Base-by-base conservation (phyloP, 495 filamentous ascomycete genomes). In the Tuber brumale region DNA sequence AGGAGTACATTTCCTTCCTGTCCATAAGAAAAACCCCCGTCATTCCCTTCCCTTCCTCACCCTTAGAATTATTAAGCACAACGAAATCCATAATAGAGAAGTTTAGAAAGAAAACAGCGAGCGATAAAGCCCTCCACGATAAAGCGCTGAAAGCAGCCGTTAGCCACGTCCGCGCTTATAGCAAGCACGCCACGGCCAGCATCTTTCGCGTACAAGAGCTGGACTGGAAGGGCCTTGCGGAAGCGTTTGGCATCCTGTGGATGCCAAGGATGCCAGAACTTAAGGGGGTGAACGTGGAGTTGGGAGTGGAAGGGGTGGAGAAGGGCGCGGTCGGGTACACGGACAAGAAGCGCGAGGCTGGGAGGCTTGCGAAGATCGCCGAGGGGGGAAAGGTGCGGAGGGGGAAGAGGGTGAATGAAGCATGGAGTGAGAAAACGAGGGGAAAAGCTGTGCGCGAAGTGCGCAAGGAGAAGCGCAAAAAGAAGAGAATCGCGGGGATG, bases 181-280 rank as follows among this genome's bases (percentile, higher is more conserved):
- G 90, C 82, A 97, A 97, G 82, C 95, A 98, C 79, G 89, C 94
- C 83, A 93, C 94, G 18, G 89, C 87, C 77, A 94, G 92, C 84
- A 98, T 99, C 77, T 99, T 99, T 86, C 90, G 93, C 7, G 86
- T 95, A 6, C 82, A 86, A 14, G 92, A 95, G 81, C 86, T 97
- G 27, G 90, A 94, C 83, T 99, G 95, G 95, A 85, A 87, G 57
- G 92, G 92, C 69, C 85, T 96, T 2, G 95, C 91, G 5, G 86
- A 89, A 74, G 91, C 91, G 18, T 99, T 94, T 92, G 92, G 90
- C 0, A 86, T 99, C 14, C 85, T 98, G 57, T 91, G 89, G 75
- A 86, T 98, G 71, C 95, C 95, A 61, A 95, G 92, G 83, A 99
- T 99, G 95, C 95, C 96, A 0, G 95, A 99, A 82, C 83, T 94